These are phyloP conservation scores for Cladosporium sp. DNA, from an alignment of 2,329 filamentous ascomycete genomes.

Conservation along the genomic window DNA sequence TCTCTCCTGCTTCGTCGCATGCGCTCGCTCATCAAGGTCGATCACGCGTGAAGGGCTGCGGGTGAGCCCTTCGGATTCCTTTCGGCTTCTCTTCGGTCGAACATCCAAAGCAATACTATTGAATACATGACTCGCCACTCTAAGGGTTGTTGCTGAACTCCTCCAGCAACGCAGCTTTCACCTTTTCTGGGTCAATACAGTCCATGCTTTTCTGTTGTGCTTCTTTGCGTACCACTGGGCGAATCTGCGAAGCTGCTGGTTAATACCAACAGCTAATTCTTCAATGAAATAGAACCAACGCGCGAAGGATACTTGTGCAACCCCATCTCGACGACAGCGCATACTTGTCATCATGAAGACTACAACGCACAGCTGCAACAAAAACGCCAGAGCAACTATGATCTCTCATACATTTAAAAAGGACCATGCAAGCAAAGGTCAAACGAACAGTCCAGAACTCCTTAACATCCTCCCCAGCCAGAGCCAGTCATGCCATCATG, in stretches of 20 bases:
- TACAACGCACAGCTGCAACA: neutral
- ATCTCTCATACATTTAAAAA: neutral
- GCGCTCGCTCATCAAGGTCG: neutral
- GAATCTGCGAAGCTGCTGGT: neutral
- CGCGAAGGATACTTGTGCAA: neutral
- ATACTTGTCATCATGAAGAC: neutral
- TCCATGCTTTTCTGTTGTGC: neutral
- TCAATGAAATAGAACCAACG: neutral
- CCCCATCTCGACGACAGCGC: neutral
- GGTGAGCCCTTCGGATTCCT: neutral
- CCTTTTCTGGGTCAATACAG: neutral
- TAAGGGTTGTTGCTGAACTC: neutral
- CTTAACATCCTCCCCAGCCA: neutral
- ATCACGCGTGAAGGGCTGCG: neutral
- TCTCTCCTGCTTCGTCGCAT: neutral
- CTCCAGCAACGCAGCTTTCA: neutral
- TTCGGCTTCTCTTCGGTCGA: neutral
- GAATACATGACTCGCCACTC: neutral
- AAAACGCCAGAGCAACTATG: neutral
- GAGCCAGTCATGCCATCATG: slow-evolving; percentile 7
- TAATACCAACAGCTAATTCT: neutral
- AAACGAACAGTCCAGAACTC: neutral
- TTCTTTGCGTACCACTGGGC: neutral
- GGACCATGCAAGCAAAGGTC: neutral
- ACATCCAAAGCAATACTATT: neutral